phyloP scores from a whole-genome alignment of 768 basidiomycete genomes.

The Paxillus involutus region DNA sequence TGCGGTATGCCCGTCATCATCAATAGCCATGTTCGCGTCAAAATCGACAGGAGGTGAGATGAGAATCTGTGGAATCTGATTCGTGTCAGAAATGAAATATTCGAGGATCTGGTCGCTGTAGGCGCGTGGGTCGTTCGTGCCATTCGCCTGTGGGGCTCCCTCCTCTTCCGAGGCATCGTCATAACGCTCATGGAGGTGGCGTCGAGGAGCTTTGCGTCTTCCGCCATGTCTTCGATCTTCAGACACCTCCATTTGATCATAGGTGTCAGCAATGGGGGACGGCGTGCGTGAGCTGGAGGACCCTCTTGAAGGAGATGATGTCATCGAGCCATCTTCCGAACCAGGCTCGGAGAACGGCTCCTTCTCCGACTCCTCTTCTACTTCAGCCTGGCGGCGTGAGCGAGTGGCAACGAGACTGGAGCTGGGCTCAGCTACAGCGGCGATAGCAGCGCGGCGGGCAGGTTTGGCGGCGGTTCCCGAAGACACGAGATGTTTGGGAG shows the following conservation, averaged over 20 bases:
- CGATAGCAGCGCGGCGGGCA: slow-evolving; percentile 23
- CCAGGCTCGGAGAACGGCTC: slow-evolving; percentile 66
- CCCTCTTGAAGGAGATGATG: slow-evolving; percentile 81
- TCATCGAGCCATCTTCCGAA: slow-evolving; percentile 89
- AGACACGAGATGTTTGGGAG: slow-evolving; percentile 93
- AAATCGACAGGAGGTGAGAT: slow-evolving; percentile 88
- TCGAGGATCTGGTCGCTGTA: slow-evolving; percentile 97
- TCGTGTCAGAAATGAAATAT: slow-evolving; percentile 97
- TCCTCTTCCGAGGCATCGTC: slow-evolving; percentile 48
- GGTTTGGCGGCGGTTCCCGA: slow-evolving; percentile 44
- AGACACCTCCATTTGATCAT: slow-evolving; percentile 28
- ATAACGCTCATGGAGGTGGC: slow-evolving; percentile 44
- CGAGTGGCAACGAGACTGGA: slow-evolving; percentile 46
- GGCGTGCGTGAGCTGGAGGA: slow-evolving; percentile 92
- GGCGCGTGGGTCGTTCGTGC: slow-evolving; percentile 53
- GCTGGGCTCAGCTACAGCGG: slow-evolving; percentile 15
- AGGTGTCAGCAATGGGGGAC: slow-evolving; percentile 68
- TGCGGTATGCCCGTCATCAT: slow-evolving; percentile 97
- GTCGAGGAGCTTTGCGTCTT: slow-evolving; percentile 49
- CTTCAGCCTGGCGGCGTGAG: slow-evolving; percentile 51
- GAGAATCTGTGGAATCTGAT: slow-evolving; percentile 84
- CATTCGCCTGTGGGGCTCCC: slow-evolving; percentile 39
- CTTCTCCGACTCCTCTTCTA: slow-evolving; percentile 59
- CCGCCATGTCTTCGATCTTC: slow-evolving; percentile 34
- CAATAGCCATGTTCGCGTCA: slow-evolving; percentile 94